These are phyloP conservation scores for Globisporangium cylindrosporum DNA, from an alignment of 352 stramenopile genomes.

Conservation along the genomic window DNA sequence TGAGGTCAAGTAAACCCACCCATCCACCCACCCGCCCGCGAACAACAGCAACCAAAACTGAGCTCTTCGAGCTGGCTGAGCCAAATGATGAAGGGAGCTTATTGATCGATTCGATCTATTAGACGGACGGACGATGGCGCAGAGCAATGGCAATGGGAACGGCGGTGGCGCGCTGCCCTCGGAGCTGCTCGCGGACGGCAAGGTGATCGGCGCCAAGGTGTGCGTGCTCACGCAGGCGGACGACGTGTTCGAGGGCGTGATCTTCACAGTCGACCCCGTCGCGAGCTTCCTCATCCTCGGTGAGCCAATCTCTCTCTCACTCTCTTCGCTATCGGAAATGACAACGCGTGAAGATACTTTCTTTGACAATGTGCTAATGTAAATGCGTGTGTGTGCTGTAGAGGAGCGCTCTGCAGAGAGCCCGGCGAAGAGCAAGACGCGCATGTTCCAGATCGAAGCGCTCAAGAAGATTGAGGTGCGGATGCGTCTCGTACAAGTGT, in stretches of 20 bases:
- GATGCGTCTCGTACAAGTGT: not conserved
- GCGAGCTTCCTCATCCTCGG: slow-evolving; percentile 80
- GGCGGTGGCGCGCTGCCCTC: slow-evolving; percentile 30
- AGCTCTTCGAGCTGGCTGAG: not conserved
- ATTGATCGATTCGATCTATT: slow-evolving; percentile 2
- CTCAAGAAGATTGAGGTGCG: slow-evolving; percentile 63
- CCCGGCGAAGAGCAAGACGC: slow-evolving; percentile 59
- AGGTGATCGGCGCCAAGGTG: slow-evolving; percentile 59
- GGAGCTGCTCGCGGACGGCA: slow-evolving; percentile 62
- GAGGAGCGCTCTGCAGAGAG: slow-evolving; percentile 48
- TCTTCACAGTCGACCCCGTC: slow-evolving; percentile 78
- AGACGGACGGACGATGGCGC: slow-evolving; percentile 14
- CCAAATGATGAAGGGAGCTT: slow-evolving; percentile 1
- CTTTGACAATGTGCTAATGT: not conserved
- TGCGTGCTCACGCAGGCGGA: slow-evolving; percentile 49
- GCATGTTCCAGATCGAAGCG: slow-evolving; percentile 68
- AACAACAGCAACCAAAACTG: not conserved
- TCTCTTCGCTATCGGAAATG: not conserved
- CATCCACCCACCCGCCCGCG: not conserved
- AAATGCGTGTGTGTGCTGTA: slow-evolving; percentile 17
- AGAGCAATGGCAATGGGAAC: slow-evolving; percentile 17
- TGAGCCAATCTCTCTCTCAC: slow-evolving; percentile 15
- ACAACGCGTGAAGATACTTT: slow-evolving; percentile 1
- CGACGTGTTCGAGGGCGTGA: slow-evolving; percentile 59
- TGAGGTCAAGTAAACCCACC: not conserved